Evolutionary conservation across 805 yeast genomes (phyloP).

Genomic region (Candida silvicultrix): DNA sequence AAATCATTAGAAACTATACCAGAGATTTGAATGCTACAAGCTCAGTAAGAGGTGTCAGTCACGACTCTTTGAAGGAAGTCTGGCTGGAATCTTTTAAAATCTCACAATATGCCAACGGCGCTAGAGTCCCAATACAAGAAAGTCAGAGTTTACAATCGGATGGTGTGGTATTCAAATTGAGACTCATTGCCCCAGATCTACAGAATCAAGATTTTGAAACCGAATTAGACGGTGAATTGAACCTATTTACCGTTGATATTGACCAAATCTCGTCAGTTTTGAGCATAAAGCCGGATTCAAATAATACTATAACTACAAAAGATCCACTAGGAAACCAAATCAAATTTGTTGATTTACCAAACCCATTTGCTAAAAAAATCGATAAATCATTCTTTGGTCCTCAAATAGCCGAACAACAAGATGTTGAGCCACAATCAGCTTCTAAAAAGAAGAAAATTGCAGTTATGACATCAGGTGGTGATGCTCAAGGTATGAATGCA

Average conservation of each 20-base stretch:
- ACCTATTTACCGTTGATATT: slow-evolving; percentile 36
- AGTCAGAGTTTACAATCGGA: slow-evolving; percentile 30
- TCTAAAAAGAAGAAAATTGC: slow-evolving; percentile 53
- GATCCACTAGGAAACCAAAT: slow-evolving; percentile 66
- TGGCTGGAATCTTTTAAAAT: slow-evolving; percentile 70
- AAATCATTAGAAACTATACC: slow-evolving; percentile 51
- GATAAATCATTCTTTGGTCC: slow-evolving; percentile 12
- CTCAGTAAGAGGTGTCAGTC: slow-evolving; percentile 48
- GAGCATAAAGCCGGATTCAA: slow-evolving; percentile 15
- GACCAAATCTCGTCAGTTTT: slow-evolving; percentile 20
- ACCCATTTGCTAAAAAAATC: slow-evolving; percentile 11
- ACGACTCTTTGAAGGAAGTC: slow-evolving; percentile 59
- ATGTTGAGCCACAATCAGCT: neutral
- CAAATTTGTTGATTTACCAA: slow-evolving; percentile 25
- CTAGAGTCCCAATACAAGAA: slow-evolving; percentile 46
- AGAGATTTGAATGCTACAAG: slow-evolving; percentile 36
- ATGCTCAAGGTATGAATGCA: slow-evolving; percentile 98
- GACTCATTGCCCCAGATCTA: slow-evolving; percentile 25
- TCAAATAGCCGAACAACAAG: neutral
- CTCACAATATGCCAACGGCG: slow-evolving; percentile 54
- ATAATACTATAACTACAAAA: slow-evolving; percentile 22
- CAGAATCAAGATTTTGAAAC: slow-evolving; percentile 23
- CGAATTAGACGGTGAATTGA: slow-evolving; percentile 29
- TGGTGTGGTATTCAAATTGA: slow-evolving; percentile 42
- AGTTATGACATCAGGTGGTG: slow-evolving; percentile 98